Evolutionary conservation across 2,329 filamentous ascomycete species (phyloP), one percentile per base, ranked within the genome.

Genomic region (Coniella vitis): DNA sequence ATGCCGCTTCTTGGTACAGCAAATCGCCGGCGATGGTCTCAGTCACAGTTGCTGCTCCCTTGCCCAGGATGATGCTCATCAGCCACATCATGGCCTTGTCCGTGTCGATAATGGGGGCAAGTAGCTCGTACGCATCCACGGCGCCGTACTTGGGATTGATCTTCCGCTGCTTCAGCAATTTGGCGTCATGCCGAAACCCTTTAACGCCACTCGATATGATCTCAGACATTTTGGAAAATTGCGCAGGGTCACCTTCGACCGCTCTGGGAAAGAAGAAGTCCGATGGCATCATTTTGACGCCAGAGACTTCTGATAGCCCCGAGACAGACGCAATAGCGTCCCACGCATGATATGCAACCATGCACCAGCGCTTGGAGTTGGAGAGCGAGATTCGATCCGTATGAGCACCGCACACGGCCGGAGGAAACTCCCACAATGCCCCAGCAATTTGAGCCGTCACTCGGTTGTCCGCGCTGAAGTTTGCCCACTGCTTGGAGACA

Each of bases 401-500:
- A 46, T 73, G 68, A 29, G 64, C 61, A 3, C 70, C 71, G 52
- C 71, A 74, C 2, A 68, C 68, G 0, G 68, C 69, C 0, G 70
- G 70, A 21, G 70, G 69, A 45, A 61, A 69, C 52, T 74, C 69
- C 71, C 70, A 74, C 2, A 73, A 61, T 1, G 71, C 70, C 12
- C 69, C 71, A 1, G 69, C 69, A 45, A 73, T 69, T 53, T 73
- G 70, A 0, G 70, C 72, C 1, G 70, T 73, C 31, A 73, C 55
- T 10, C 69, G 69, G 29, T 66, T 57, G 29, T 62, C 56, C 16
- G 61, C 55, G 51, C 49, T 63, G 19, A 54, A 60, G 16, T 55
- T 55, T 25, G 64, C 68, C 69, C 69, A 73, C 35, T 69, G 62
- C 41, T 65, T 67, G 35, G 70, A 65, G 21, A 72, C 39, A 25